Percentiles rank a stretch among this genome's conserved stretches.
Conservation (phyloP, 2,329 filamentous ascomycete species). For the Emmonsiellopsis sp. region DNA sequence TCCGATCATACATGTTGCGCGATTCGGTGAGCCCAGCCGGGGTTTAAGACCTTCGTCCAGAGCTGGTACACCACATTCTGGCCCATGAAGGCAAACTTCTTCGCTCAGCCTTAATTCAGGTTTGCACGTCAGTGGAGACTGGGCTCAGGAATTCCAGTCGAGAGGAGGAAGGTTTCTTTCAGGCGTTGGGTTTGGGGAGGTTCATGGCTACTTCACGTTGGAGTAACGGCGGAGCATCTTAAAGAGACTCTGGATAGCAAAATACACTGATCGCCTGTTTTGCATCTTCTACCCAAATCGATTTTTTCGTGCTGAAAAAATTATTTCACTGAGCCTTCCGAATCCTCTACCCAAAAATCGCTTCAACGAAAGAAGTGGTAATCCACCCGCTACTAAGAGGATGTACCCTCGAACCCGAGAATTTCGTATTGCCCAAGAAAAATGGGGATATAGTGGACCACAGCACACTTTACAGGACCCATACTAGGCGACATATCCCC, state of each 20-base stretch:
- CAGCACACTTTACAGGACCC: conserved; percentile 1
- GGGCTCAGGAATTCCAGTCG: background rate
- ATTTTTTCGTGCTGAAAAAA: conserved; percentile 3
- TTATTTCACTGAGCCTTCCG: background rate
- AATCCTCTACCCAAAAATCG: background rate
- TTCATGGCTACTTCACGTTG: background rate
- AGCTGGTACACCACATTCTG: background rate
- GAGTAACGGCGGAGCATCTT: background rate
- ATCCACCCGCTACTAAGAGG: background rate
- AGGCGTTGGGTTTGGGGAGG: background rate
- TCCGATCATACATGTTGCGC: background rate
- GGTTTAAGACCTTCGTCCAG: background rate
- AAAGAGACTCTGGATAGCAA: conserved; percentile 1
- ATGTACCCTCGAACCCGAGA: background rate
- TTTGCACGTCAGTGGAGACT: background rate
- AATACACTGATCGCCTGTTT: conserved; percentile 2
- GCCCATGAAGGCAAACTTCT: background rate
- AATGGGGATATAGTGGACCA: conserved; percentile 1
- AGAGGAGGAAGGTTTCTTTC: background rate
- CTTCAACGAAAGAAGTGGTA: background rate
- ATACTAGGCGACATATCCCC: background rate
- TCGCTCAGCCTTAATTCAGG: background rate
- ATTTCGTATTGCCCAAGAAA: background rate
- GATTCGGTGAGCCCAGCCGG: background rate
- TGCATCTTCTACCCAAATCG: conserved; percentile 4